phyloP scores from a whole-genome alignment of 768 basidiomycete species.

The Calocybe gangraenosa region DNA sequence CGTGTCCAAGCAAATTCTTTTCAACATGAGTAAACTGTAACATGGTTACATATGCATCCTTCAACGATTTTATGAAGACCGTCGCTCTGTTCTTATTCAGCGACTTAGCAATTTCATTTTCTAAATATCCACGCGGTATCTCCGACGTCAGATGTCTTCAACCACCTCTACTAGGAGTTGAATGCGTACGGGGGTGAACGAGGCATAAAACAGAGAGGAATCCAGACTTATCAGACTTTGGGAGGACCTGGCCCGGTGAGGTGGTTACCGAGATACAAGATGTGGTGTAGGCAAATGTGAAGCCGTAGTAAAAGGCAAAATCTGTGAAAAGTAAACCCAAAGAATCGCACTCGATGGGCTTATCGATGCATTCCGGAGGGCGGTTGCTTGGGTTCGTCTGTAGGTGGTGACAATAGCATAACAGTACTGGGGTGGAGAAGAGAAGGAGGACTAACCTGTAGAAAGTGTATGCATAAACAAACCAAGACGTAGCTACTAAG shows the following conservation, averaged over 20 bases:
- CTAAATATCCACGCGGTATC: too few relatives aligned
- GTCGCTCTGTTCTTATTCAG: constrained; percentile 26
- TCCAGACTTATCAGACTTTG: constrained; percentile 21
- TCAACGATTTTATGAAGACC: constrained; percentile 30
- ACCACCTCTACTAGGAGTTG: too few relatives aligned
- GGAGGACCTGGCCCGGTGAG: constrained; percentile 26
- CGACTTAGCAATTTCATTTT: constrained; percentile 35
- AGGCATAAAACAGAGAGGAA: constrained; percentile 38
- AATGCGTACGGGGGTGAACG: constrained; percentile 31
- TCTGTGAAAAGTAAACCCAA: constrained; percentile 60
- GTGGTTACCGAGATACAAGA: constrained; percentile 34
- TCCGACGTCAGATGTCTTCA: too few relatives aligned
- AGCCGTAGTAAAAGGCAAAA: constrained; percentile 65
- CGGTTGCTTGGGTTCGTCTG: constrained; percentile 63
- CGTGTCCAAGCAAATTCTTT: constrained; percentile 19
- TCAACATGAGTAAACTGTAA: constrained; percentile 15
- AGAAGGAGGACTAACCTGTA: constrained; percentile 47
- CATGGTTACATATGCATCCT: constrained; percentile 23
- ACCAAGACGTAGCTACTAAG: constrained; percentile 65
- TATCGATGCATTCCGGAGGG: constrained; percentile 35
- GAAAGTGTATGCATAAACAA: constrained; percentile 61
- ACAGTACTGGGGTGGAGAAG: not conserved
- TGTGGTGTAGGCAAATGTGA: constrained; percentile 33
- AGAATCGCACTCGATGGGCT: constrained; percentile 44
- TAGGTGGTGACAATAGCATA: not conserved